Base-by-base conservation (phyloP, 2,329 filamentous ascomycete species). In the Alternaria conjuncta region DNA sequence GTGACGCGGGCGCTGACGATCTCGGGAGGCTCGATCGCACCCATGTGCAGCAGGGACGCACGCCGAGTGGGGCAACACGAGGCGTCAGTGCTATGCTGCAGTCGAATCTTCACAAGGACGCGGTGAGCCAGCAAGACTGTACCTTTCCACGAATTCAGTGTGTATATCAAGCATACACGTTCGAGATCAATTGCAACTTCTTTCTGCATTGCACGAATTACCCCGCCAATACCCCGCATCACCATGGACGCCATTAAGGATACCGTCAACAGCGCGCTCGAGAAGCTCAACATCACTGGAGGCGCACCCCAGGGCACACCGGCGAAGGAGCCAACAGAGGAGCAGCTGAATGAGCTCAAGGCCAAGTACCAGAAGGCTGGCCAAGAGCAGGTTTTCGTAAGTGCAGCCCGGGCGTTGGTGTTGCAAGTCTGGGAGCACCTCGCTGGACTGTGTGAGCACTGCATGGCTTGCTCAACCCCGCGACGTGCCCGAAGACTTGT, bases 361-460 rank as follows among this genome's bases (percentile, higher is more conserved):
- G 83, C 90, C 68, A 91, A 90, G 79, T 97, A 94, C 83, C 84
- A 87, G 66, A 86, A 89, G 71, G 92, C 91, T 51, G 87, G 86
- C 30, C 93, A 97, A 82, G 91, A 88, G 61, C 93, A 97, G 70
- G 92, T 96, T 68, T 93, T 96, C 76, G 86, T 67, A 60, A 8
- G 56, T 60, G 47, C 21, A 44, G 28, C 43, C 44, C 30, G 26
- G 23, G 15, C 15, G 44, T 49, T 18, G 43, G 9, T 26, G 26
- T 46, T 13, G 18, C n/a, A 47, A 18, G 20, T 41, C 26, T 45
- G 18, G 54, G 45, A 61, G 55, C 55, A 61, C 55, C 45, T 57
- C 45, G 23, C 23, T 50, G 53, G 53, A 50, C 45, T 50, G 49
- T 25, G 30, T 61, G 44, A 30, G 53, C 53, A 50, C 18, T 15